Percentiles rank a stretch among this genome's conserved stretches.
Conservation (phyloP, 306 rosid genomes). For the Pyrus betulifolia region DNA sequence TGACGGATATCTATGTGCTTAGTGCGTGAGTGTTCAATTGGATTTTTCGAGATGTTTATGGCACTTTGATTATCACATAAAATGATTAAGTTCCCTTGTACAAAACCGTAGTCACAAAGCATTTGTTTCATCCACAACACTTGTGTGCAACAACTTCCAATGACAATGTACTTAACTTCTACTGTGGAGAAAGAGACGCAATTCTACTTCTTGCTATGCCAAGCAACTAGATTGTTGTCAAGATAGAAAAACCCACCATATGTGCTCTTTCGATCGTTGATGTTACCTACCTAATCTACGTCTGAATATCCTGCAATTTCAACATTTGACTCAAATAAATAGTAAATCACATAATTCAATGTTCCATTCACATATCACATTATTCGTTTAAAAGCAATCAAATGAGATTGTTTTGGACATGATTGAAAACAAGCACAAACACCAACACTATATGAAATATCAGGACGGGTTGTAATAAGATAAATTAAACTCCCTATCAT, state of each 20-base stretch:
- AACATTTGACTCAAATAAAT: background rate
- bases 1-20: background rate
- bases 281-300: background rate
- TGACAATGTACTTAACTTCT: background rate
- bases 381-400: background rate
- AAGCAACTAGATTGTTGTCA: background rate
- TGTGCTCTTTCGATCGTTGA: background rate
- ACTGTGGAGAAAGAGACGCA: background rate
- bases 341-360: background rate
- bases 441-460: background rate
- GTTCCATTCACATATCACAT: background rate
- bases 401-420: background rate
- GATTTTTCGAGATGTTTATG: no score
- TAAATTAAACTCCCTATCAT: no score
- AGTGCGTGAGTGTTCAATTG: background rate
- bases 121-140: background rate
- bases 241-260: no score
- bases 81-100: no score
- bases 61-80: no score
- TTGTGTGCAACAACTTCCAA: background rate
- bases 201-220: background rate
- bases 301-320: no score
- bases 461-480: no score
- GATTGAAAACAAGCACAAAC: background rate
- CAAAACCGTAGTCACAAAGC: background rate